Conservation (phyloP, 2,329 filamentous ascomycete genomes). For the Didymella exigua region DNA sequence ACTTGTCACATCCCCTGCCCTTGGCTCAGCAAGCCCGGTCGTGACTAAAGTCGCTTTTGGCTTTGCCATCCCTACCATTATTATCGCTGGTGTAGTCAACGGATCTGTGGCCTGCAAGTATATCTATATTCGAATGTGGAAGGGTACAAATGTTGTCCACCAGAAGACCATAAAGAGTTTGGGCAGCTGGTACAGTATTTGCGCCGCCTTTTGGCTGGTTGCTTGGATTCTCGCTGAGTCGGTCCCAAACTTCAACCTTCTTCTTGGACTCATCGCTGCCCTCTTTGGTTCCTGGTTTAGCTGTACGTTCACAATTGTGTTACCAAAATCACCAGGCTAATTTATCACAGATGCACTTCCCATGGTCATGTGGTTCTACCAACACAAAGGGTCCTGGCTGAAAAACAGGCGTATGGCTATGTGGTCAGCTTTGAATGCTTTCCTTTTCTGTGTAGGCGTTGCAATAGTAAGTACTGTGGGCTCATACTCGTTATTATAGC, state of each 20-base stretch:
- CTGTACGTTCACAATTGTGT: constrained; percentile 45
- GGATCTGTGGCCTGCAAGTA: constrained; percentile 70
- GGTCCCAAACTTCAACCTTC: constrained; percentile 70
- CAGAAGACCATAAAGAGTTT: constrained; percentile 31
- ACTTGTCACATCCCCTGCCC: constrained; percentile 67
- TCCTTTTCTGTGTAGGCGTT: constrained; percentile 48
- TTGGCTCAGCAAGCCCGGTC: constrained; percentile 63
- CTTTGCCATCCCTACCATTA: constrained; percentile 71
- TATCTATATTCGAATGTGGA: constrained; percentile 68
- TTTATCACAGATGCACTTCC: constrained; percentile 46
- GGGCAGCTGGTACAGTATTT: constrained; percentile 64
- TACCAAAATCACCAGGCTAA: neutral
- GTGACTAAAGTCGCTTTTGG: constrained; percentile 71
- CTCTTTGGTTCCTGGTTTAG: constrained; percentile 73
- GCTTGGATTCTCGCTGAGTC: constrained; percentile 72
- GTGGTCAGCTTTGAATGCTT: constrained; percentile 53
- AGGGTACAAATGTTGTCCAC: constrained; percentile 56
- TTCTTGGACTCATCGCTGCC: constrained; percentile 66
- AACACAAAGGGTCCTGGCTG: constrained; percentile 53
- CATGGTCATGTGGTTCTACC: constrained; percentile 55
- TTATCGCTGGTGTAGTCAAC: constrained; percentile 74
- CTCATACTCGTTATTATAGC: neutral
- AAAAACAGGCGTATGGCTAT: constrained; percentile 49
- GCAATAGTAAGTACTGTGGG: constrained; percentile 31
- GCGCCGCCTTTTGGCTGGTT: constrained; percentile 61